Evolutionary conservation across 495 filamentous ascomycete species (phyloP).

Genomic region (Talaromyces liani): DNA sequence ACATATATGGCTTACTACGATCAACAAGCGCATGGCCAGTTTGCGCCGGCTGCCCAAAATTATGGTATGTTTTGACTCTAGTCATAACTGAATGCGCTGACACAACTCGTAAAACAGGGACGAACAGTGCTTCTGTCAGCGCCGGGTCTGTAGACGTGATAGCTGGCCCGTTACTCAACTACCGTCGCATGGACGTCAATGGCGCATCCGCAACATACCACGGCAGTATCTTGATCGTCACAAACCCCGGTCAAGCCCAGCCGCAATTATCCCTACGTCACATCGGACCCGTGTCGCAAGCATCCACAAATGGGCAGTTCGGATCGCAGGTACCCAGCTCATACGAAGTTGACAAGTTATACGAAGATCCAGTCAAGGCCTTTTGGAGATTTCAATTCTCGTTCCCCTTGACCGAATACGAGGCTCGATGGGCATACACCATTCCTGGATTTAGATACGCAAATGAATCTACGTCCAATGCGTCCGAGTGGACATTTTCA

Average conservation of each 20-base stretch:
- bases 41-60: background rate
- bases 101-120: background rate
- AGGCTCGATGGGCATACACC: slow-evolving; percentile 43
- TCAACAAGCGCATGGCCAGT: background rate
- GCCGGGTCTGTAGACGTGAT: slow-evolving; percentile 48
- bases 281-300: slow-evolving; percentile 27
- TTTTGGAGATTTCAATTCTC: slow-evolving; percentile 76
- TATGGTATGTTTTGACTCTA: background rate
- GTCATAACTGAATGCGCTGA: background rate
- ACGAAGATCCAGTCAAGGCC: slow-evolving; percentile 64
- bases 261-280: slow-evolving; percentile 44
- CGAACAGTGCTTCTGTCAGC: slow-evolving; percentile 18
- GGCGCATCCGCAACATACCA: slow-evolving; percentile 54
- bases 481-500: slow-evolving; percentile 50
- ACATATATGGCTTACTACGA: background rate
- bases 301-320: slow-evolving; percentile 2
- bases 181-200: slow-evolving; percentile 67
- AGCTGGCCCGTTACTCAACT: slow-evolving; percentile 79
- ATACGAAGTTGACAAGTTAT: slow-evolving; percentile 59
- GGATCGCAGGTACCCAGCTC: slow-evolving; percentile 12
- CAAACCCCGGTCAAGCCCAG: slow-evolving; percentile 50
- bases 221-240: slow-evolving; percentile 78
- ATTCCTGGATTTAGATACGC: slow-evolving; percentile 34
- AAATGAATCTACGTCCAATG: slow-evolving; percentile 30
- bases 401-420: slow-evolving; percentile 38